Base-by-base conservation (phyloP, 345 rosid genomes). In the Arabis alpina region DNA sequence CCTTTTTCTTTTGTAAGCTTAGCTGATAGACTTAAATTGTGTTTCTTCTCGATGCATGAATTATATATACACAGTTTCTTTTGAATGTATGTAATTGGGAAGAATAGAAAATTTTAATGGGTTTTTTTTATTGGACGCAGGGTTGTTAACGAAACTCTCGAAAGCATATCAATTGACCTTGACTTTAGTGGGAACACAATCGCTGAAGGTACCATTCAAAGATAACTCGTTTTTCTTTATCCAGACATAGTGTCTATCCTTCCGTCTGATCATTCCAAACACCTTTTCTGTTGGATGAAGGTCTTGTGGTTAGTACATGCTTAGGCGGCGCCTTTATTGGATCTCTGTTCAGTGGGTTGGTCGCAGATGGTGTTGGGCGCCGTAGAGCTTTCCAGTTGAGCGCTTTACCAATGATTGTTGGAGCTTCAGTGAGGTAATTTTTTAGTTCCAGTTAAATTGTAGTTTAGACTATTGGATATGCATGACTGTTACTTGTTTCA, bases 291-390 rank as follows among this genome's bases (percentile, higher is more conserved):
- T 69, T 85, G 71, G 47, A 87, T 86, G 74, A 67, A 93, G 97
- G 98, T 69, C 80, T 93, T 41, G 98, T 88, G 60, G 98, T 93
- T 61, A 90, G 98, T 79, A 86, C 85, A 32, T 93, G 97, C 72
- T 82, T 93, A 78, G 98, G 89, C 12, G 98, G 98, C 42, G 98
- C 96, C 73, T 88, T 90, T 58, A 9, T 87, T 71, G 97, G 98
- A 77, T 93, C 93, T 27, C 40, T 88, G 74, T 78, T 90, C 62
- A 90, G 97, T 79, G 98, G 97, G 51, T 82, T 83, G 89, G 82
- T 93, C 25, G 90, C 96, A 5, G 98, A 93, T 80, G 97, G 96
- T 12, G 81, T 90, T 75, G 97, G 98, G 8, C 96, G 96, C 27
- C 91, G 97, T 53, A 78, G 90, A 82, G 92, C 94, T 59, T 90